These are phyloP conservation scores for Chaetothyriales sp. DNA, from an alignment of 2,329 filamentous ascomycete genomes.

Conservation along the genomic window DNA sequence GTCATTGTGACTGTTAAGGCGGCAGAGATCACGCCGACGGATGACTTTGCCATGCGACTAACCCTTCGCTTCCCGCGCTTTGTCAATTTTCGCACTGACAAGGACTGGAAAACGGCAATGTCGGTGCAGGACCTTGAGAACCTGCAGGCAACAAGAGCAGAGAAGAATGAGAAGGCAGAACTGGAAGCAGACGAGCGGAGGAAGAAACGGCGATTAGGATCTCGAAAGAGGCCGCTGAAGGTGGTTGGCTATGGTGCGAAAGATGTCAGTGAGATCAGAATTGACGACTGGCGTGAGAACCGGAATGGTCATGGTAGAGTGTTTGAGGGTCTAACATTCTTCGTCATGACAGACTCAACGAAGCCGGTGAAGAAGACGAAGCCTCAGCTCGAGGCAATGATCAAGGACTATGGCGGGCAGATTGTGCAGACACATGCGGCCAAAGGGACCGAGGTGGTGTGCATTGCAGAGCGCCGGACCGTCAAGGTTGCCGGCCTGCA, in stretches of 20 bases:
- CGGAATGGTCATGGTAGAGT: conserved; percentile 34
- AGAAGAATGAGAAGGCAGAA: conserved; percentile 44
- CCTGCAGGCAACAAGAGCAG: conserved; percentile 52
- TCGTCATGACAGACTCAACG: conserved; percentile 59
- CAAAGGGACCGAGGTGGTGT: conserved; percentile 44
- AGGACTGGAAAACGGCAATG: conserved; percentile 65
- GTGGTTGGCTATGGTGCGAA: conserved; percentile 52
- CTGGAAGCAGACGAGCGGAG: conserved; percentile 34
- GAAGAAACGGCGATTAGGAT: conserved; percentile 46
- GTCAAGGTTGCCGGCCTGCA: conserved; percentile 74
- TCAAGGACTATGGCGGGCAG: conserved; percentile 70
- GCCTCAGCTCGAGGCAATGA: conserved; percentile 58
- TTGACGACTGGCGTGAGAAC: background rate
- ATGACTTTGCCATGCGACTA: conserved; percentile 59
- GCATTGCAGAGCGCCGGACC: conserved; percentile 28
- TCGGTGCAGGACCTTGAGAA: conserved; percentile 63
- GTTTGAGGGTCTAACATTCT: conserved; percentile 67
- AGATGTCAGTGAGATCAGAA: conserved; percentile 15
- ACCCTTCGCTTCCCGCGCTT: conserved; percentile 89
- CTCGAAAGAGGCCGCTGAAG: conserved; percentile 53
- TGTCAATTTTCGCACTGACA: conserved; percentile 65
- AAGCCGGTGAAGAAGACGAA: conserved; percentile 61
- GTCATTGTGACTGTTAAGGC: conserved; percentile 82
- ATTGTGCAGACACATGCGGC: conserved; percentile 59
- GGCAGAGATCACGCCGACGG: conserved; percentile 57